A percentile compares a stretch with the other conserved stretches of the same genome.
Evolutionary conservation across 2,329 filamentous ascomycete species (phyloP).

Genomic region (Phaeosphaeriaceae sp.): DNA sequence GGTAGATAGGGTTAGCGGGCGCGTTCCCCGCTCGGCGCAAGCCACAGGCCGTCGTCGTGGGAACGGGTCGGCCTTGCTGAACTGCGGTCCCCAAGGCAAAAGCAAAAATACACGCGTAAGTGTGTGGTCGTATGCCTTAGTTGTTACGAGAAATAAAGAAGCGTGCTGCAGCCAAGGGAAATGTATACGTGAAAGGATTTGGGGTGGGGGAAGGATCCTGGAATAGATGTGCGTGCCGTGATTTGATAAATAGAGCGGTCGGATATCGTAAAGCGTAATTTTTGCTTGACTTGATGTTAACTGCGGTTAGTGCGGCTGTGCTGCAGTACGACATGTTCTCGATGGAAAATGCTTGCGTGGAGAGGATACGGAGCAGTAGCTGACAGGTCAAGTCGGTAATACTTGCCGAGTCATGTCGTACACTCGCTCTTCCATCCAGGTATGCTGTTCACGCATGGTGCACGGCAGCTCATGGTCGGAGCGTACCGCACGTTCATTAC

Average conservation of each 20-base stretch:
- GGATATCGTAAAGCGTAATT: too few species aligned
- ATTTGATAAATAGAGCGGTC: too few species aligned
- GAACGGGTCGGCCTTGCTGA: background rate
- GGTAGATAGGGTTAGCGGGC: background rate
- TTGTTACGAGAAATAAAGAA: too few species aligned
- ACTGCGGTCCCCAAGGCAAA: too few species aligned
- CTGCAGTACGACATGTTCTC: background rate
- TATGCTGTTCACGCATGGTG: background rate
- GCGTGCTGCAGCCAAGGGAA: too few species aligned
- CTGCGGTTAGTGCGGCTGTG: constrained; percentile 2
- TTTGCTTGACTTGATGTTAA: background rate
- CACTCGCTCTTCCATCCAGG: background rate
- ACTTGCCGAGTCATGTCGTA: background rate
- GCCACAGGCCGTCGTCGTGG: background rate
- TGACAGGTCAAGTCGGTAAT: background rate
- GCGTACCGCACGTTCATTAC: background rate
- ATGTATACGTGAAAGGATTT: too few species aligned
- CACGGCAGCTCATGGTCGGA: background rate
- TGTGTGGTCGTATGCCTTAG: too few species aligned
- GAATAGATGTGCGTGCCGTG: too few species aligned
- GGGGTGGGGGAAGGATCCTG: too few species aligned
- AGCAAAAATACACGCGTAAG: too few species aligned
- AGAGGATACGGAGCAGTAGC: background rate
- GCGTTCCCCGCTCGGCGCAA: background rate
- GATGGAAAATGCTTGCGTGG: background rate